Conservation (phyloP, 805 yeast genomes). For the Ogataea nitratoaversa region DNA sequence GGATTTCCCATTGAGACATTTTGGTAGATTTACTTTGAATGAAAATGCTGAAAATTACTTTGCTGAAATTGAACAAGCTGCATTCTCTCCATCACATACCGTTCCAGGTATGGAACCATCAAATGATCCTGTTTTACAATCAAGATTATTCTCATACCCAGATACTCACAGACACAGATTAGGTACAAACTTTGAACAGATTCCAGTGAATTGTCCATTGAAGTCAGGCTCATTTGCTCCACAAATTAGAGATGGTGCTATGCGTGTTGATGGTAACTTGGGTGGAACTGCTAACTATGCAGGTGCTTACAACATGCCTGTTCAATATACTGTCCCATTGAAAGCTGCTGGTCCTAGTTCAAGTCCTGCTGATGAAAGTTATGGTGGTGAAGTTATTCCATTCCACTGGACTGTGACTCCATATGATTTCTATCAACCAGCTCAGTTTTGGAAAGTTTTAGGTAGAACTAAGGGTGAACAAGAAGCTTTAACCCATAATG, state of each 20-base stretch:
- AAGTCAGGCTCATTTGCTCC: conserved; percentile 57
- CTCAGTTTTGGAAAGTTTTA: conserved; percentile 72
- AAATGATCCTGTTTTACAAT: conserved; percentile 80
- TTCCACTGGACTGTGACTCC: conserved; percentile 80
- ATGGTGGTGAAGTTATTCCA: conserved; percentile 44
- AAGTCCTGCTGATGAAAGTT: conserved; percentile 28
- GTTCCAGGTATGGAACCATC: conserved; percentile 80
- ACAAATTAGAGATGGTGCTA: conserved; percentile 77
- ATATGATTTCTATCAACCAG: conserved; percentile 73
- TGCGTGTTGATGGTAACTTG: conserved; percentile 65
- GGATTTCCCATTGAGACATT: conserved; percentile 80
- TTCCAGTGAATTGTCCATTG: conserved; percentile 86
- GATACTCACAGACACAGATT: conserved; percentile 84
- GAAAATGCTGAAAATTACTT: conserved; percentile 84
- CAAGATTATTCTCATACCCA: conserved; percentile 76
- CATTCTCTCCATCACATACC: conserved; percentile 81
- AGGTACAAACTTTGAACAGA: conserved; percentile 72
- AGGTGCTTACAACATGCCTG: conserved; percentile 47
- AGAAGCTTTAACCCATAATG: conserved; percentile 75
- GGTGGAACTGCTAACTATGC: conserved; percentile 77
- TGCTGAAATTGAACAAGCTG: conserved; percentile 84
- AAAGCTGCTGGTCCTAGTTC: conserved; percentile 32
- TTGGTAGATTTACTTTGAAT: conserved; percentile 75
- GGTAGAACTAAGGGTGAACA: conserved; percentile 80
- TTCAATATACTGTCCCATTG: conserved; percentile 39